phyloP scores from a whole-genome alignment of 106 monocot species.

The Allium cepa region DNA sequence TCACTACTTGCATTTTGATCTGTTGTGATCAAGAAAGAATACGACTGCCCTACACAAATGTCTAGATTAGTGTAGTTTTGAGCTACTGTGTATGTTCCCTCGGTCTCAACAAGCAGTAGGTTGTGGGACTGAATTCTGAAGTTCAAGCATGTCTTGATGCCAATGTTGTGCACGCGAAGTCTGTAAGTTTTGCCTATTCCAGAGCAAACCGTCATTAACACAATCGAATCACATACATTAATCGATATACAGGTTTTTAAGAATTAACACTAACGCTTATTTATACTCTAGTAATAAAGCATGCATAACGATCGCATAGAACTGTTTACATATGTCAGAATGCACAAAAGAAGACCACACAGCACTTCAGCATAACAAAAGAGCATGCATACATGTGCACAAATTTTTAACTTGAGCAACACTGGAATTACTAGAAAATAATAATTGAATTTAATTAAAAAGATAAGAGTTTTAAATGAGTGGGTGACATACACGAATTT shows the following conservation, averaged over 20 bases:
- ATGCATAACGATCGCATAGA: neutral
- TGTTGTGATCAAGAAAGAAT: constrained; percentile 75
- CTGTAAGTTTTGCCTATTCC: constrained; percentile 73
- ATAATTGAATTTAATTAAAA: too few relatives aligned
- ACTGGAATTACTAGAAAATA: too few relatives aligned
- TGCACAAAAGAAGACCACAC: too few relatives aligned
- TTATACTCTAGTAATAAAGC: neutral
- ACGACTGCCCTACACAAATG: constrained; percentile 84
- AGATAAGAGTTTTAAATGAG: too few relatives aligned
- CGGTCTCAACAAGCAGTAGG: constrained; percentile 70
- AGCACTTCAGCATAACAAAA: too few relatives aligned
- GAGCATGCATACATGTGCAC: too few relatives aligned
- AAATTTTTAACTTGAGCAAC: too few relatives aligned
- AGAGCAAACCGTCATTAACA: neutral
- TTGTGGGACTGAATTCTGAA: constrained; percentile 80
- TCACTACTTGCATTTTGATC: constrained; percentile 82
- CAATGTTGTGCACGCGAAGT: constrained; percentile 73
- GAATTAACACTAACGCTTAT: neutral
- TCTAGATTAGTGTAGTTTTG: constrained; percentile 68
- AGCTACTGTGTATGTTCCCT: constrained; percentile 72
- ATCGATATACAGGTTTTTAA: neutral
- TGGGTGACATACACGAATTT: too few relatives aligned
- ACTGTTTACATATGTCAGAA: too few relatives aligned
- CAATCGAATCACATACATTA: neutral
- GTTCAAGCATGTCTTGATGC: constrained; percentile 67